Conservation (phyloP, 1,284 basidiomycete species). For the Ganoderma boninense region DNA sequence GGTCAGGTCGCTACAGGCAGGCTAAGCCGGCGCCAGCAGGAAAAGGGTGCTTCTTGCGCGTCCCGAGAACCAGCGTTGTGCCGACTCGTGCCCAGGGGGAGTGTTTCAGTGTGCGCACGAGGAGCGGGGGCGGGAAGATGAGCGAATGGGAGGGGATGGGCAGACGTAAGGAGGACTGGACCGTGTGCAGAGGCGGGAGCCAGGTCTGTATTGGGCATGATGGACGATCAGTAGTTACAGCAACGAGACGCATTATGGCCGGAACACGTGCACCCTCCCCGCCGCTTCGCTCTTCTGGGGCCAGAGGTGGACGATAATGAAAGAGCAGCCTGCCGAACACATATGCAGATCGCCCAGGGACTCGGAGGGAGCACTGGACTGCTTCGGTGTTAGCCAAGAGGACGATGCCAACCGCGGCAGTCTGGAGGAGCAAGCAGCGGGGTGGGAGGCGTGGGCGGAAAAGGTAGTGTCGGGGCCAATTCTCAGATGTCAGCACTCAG, state of each 20-base stretch:
- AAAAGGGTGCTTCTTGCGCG: neutral
- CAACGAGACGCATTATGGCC: constrained; percentile 7
- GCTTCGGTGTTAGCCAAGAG: neutral
- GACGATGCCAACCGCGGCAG: neutral
- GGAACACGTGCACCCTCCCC: neutral
- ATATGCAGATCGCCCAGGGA: neutral
- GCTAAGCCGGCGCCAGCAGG: neutral
- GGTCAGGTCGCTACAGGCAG: neutral
- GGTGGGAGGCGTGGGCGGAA: neutral
- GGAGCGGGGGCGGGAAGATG: neutral
- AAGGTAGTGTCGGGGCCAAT: neutral
- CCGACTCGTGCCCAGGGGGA: neutral
- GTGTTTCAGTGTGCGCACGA: constrained; percentile 5
- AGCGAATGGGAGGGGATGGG: neutral
- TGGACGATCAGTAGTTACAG: constrained; percentile 5
- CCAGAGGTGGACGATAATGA: neutral
- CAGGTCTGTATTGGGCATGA: neutral
- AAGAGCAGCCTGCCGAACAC: neutral
- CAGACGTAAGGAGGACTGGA: neutral
- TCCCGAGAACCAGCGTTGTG: neutral
- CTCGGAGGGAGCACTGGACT: neutral
- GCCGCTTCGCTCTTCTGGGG: neutral
- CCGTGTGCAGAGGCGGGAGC: neutral
- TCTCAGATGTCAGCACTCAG: neutral
- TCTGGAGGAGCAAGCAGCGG: neutral